These are phyloP conservation scores for Myxozyma neotropica DNA, from an alignment of 805 yeast species.

Conservation along the genomic window DNA sequence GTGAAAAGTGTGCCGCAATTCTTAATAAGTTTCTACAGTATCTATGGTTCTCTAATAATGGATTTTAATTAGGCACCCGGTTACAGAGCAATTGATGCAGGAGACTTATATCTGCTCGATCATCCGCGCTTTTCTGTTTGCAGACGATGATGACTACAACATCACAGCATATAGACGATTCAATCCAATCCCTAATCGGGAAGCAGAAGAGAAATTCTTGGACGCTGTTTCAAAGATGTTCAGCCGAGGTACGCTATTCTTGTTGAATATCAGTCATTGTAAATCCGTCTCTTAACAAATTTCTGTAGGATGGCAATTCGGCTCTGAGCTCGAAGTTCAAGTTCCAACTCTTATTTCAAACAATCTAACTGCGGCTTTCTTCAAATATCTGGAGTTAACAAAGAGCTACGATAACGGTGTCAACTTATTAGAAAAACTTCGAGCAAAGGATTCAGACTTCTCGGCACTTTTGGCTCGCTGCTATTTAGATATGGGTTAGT, in stretches of 20 bases:
- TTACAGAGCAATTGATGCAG: conserved; percentile 44
- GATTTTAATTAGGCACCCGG: conserved; percentile 30
- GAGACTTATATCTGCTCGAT: conserved; percentile 68
- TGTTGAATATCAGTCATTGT: background rate
- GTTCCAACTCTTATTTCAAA: conserved; percentile 65
- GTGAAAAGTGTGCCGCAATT: conserved; percentile 47
- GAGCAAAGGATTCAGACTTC: conserved; percentile 58
- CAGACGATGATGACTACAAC: conserved; percentile 73
- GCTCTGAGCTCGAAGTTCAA: conserved; percentile 69
- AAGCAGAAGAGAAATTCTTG: conserved; percentile 57
- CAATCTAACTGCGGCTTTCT: conserved; percentile 73
- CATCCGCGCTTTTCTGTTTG: conserved; percentile 73
- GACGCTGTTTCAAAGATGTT: conserved; percentile 68
- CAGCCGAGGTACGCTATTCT: conserved; percentile 52
- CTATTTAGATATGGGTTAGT: conserved; percentile 31
- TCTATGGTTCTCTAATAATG: background rate
- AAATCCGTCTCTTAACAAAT: too few relatives aligned
- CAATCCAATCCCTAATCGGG: conserved; percentile 65
- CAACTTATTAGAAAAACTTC: conserved; percentile 58
- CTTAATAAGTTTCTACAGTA: background rate
- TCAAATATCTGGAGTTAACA: conserved; percentile 64
- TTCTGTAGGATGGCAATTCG: conserved; percentile 50
- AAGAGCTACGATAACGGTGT: conserved; percentile 64
- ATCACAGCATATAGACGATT: conserved; percentile 83
- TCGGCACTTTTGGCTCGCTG: conserved; percentile 48